Evolutionary conservation across 805 yeast genomes (phyloP), one percentile per base, ranked within the genome.

Genomic region (Spencermartinsiella europaea): DNA sequence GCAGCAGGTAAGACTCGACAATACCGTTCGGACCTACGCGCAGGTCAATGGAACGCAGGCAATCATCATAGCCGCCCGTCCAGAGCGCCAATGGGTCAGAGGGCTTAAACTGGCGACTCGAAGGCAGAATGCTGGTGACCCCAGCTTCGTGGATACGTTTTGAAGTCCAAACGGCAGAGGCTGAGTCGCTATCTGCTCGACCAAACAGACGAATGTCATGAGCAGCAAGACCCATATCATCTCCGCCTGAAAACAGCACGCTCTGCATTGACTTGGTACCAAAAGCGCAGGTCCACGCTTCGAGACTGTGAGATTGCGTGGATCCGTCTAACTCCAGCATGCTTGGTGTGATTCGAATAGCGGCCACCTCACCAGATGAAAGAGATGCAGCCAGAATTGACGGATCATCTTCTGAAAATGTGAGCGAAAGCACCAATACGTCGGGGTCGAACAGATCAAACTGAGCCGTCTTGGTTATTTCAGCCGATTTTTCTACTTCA

Each of bases 1-100:
- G 91, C 1, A 75, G 67, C n/a, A 70, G 57, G 17, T 50, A 51
- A 20, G 0, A 84, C 82, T 20, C 63, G 67, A 62, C 61, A 15
- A 14, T 16, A 56, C 70, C 70, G 53, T 55, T 68, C 54, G 59
- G 74, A 14, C 72, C 56, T 50, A 78, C 73, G 48, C 96, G 65
- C 38, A 87, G 59, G 64, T 90, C 97, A 33, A 87, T 67, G 0
- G 76, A 65, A 44, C 89, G 72, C 41, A 93, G 64, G 46, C 75
- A 63, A 59, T 91, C 98, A 64, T 91, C 99, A 63, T 91, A 91
- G 0, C 95, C 84, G 0, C 99, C 99, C 0, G 97, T 88, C 81
- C 86, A 81, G 17, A 87, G 49, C 3, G 69, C 69, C 54, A 73
- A 70, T 2, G 80, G 77, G 31, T 68, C 67, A 10, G 53, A 50